Percentiles rank a stretch among this genome's conserved stretches.
Evolutionary conservation across 2,329 filamentous ascomycete genomes (phyloP).

Genomic region (Aspergillus hortae): DNA sequence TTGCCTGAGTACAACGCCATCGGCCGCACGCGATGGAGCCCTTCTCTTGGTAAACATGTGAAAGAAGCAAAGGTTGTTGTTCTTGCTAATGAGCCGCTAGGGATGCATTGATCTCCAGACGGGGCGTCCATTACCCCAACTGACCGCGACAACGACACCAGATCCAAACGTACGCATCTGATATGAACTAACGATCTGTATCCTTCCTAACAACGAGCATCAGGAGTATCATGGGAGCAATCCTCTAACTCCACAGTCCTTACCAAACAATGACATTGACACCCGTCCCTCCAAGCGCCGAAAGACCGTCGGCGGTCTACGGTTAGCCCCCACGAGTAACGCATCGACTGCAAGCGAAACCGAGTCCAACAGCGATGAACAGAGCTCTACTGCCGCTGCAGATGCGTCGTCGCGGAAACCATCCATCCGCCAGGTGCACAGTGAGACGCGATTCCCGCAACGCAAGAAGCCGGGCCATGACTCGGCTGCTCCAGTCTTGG

Average conservation of each 20-base stretch:
- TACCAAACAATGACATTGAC: slow-evolving; percentile 1
- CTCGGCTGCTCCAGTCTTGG: slow-evolving; percentile 38
- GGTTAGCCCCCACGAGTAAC: slow-evolving; percentile 14
- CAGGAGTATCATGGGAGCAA: neutral
- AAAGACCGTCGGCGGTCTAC: slow-evolving; percentile 31
- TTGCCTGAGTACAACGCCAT: neutral
- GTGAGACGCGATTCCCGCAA: slow-evolving; percentile 23
- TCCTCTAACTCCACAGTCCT: slow-evolving; percentile 4
- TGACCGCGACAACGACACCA: neutral
- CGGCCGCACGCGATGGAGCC: neutral
- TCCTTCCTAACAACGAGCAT: neutral
- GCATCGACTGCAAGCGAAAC: neutral
- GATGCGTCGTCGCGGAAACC: neutral
- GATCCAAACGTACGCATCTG: neutral
- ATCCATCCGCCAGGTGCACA: slow-evolving; percentile 21
- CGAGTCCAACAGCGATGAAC: neutral
- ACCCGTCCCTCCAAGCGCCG: slow-evolving; percentile 17
- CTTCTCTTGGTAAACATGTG: neutral
- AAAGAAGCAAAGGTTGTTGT: neutral
- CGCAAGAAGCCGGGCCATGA: slow-evolving; percentile 19
- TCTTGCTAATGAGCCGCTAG: slow-evolving; percentile 3
- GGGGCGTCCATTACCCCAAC: slow-evolving; percentile 4
- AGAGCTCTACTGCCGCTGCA: neutral
- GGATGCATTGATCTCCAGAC: slow-evolving; percentile 12
- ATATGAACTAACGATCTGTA: neutral